These are phyloP conservation scores for Pichia nakasei DNA, from an alignment of 805 yeast species.

Conservation along the genomic window DNA sequence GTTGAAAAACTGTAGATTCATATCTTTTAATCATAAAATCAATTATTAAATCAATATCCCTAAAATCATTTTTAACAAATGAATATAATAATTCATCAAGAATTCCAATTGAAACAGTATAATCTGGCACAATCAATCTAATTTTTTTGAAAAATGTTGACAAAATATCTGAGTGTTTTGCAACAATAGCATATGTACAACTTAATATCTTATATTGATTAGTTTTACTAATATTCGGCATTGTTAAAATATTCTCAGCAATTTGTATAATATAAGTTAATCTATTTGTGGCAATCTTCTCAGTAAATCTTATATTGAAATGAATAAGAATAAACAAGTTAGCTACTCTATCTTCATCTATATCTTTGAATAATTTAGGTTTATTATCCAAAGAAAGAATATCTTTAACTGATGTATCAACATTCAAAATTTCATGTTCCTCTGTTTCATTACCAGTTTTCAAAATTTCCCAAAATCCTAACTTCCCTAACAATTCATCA, in stretches of 20 bases:
- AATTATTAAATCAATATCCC: constrained; percentile 9
- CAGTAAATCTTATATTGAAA: not conserved
- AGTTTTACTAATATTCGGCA: not conserved
- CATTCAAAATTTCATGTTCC: no score
- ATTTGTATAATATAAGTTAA: constrained; percentile 4
- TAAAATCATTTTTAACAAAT: constrained; percentile 2
- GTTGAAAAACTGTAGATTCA: not conserved
- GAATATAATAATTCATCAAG: constrained; percentile 5
- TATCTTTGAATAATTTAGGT: not conserved
- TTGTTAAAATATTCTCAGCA: constrained; percentile 4
- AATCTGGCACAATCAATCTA: constrained; percentile 5
- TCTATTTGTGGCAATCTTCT: constrained; percentile 1
- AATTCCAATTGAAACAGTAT: constrained; percentile 4
- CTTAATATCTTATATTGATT: constrained; percentile 6
- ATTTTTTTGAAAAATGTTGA: constrained; percentile 8
- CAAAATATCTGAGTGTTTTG: constrained; percentile 9
- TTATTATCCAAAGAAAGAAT: not conserved
- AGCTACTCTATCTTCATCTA: constrained; percentile 1
- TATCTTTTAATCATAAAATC: not conserved
- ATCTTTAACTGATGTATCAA: not conserved
- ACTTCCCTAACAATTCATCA: not conserved
- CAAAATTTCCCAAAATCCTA: constrained; percentile 10
- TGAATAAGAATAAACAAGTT: constrained; percentile 2
- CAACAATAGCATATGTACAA: constrained; percentile 5
- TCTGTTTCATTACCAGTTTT: not conserved